These are phyloP conservation scores for Glycine soja DNA, from an alignment of 306 rosid species.

Conservation along the genomic window DNA sequence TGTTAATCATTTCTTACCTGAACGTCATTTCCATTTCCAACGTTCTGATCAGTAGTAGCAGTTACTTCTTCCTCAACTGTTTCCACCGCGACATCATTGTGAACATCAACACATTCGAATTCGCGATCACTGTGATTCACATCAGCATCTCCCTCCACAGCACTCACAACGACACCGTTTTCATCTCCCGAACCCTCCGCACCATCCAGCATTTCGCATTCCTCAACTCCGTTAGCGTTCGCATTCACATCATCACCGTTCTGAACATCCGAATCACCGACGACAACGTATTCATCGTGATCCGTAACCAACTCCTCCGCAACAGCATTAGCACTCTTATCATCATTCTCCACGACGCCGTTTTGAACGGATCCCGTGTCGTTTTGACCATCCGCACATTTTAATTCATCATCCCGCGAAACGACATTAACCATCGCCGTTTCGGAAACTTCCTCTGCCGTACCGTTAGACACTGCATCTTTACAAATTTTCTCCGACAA, in stretches of 20 bases:
- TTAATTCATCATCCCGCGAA: slow-evolving; percentile 31
- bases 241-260: slow-evolving; percentile 17
- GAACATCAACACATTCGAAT: slow-evolving; percentile 32
- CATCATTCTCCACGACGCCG: neutral
- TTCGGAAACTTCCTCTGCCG: neutral
- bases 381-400: neutral
- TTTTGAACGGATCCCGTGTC: slow-evolving; percentile 47
- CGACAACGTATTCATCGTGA: slow-evolving; percentile 34
- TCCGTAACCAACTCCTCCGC: slow-evolving; percentile 16
- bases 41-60: slow-evolving; percentile 4
- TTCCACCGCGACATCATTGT: slow-evolving; percentile 8
- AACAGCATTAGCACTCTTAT: too few relatives aligned
- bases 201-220: neutral
- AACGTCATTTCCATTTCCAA: neutral
- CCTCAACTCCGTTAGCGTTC: slow-evolving; percentile 8
- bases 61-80: slow-evolving; percentile 4
- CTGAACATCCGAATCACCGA: slow-evolving; percentile 21
- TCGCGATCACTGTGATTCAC: slow-evolving; percentile 32
- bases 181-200: slow-evolving; percentile 32
- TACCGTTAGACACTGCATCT: slow-evolving; percentile 8
- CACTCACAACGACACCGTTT: slow-evolving; percentile 3
- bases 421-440: slow-evolving; percentile 14
- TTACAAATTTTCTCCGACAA: neutral
- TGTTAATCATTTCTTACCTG: neutral
- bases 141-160: slow-evolving; percentile 20